These are phyloP conservation scores for Hibiscus tridactylites DNA, from an alignment of 345 rosid species.

Conservation along the genomic window DNA sequence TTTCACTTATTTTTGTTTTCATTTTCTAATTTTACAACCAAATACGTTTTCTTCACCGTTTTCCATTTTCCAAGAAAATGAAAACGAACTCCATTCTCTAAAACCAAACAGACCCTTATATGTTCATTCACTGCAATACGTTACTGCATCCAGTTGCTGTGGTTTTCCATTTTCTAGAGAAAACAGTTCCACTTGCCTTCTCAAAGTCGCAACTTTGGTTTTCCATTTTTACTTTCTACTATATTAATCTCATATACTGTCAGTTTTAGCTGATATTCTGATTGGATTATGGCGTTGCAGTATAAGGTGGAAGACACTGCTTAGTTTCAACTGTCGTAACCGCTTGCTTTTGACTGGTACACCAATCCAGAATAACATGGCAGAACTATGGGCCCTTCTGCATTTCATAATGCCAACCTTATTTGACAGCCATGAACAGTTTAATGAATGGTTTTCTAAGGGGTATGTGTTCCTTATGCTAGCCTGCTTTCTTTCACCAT, in stretches of 20 bases:
- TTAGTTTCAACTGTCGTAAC: constrained; percentile 94
- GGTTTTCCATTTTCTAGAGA: not conserved
- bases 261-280: not conserved
- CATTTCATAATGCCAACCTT: constrained; percentile 99
- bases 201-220: not conserved
- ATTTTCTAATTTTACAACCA: no score
- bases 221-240: not conserved
- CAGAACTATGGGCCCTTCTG: constrained; percentile 98
- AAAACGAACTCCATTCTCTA: no score
- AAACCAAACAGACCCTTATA: not conserved
- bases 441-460: constrained; percentile 99
- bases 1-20: no score
- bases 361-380: constrained; percentile 99
- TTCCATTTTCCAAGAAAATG: no score
- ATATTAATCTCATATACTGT: constrained; percentile 8
- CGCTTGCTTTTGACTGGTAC: constrained; percentile 98
- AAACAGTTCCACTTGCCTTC: not conserved
- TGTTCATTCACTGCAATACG: not conserved
- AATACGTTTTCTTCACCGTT: no score
- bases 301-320: constrained; percentile 98
- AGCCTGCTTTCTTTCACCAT: not conserved
- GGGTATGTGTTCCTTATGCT: constrained; percentile 48
- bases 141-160: not conserved
- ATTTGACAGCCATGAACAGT: constrained; percentile 97
- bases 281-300: constrained; percentile 36